These are phyloP conservation scores for Yamadazyma paraphyllophila DNA, from an alignment of 805 yeast species.

Conservation along the genomic window DNA sequence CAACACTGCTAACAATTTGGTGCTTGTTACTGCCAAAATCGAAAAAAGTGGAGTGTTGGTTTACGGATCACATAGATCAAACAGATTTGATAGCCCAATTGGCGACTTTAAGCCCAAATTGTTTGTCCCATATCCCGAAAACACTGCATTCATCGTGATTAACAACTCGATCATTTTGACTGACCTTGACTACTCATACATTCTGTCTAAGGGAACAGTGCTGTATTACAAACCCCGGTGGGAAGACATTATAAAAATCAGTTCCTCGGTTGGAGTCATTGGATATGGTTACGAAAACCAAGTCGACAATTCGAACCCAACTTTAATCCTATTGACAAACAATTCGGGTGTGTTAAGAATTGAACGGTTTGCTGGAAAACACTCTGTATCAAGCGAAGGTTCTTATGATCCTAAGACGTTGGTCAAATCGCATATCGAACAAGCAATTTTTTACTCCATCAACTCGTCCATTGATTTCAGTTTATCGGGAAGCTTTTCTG, in stretches of 20 bases:
- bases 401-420: slow-evolving; percentile 25
- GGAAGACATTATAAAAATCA: slow-evolving; percentile 76
- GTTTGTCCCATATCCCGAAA: slow-evolving; percentile 55
- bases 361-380: slow-evolving; percentile 39
- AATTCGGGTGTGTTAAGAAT: slow-evolving; percentile 62
- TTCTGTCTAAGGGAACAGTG: slow-evolving; percentile 18
- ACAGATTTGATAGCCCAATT: slow-evolving; percentile 30
- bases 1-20: slow-evolving; percentile 27
- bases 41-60: slow-evolving; percentile 51
- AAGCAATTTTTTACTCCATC: slow-evolving; percentile 69
- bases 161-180: slow-evolving; percentile 62
- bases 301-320: slow-evolving; percentile 33
- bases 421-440: slow-evolving; percentile 75
- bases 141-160: slow-evolving; percentile 60
- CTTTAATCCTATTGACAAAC: slow-evolving; percentile 47
- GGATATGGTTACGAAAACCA: slow-evolving; percentile 58
- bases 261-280: slow-evolving; percentile 48
- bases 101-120: slow-evolving; percentile 41
- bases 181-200: slow-evolving; percentile 48
- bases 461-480: slow-evolving; percentile 46
- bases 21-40: slow-evolving; percentile 54
- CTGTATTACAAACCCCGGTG: slow-evolving; percentile 52
- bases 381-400: background rate
- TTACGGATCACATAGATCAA: slow-evolving; percentile 65
- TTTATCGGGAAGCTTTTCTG: slow-evolving; percentile 25